Evolutionary conservation across 148 eudicot genomes (phyloP).

Genomic region (Diospyros lotus): DNA sequence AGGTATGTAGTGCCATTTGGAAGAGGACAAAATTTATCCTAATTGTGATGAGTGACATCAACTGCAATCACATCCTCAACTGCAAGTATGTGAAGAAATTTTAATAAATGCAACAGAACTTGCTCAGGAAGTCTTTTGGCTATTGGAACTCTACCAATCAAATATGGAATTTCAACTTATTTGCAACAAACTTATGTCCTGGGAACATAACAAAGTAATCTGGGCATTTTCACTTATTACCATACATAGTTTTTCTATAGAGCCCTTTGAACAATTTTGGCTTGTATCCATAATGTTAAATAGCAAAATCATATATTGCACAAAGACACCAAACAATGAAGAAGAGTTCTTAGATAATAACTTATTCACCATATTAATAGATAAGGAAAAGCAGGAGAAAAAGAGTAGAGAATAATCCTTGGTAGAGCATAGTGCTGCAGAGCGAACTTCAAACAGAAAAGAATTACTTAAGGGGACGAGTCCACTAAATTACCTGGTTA

Average conservation of each 20-base stretch:
- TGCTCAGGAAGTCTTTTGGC: not conserved
- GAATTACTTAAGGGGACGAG: not conserved
- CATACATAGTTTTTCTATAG: not conserved
- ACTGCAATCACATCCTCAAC: too few species aligned
- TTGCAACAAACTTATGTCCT: not conserved
- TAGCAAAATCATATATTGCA: too few species aligned
- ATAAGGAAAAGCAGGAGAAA: not conserved
- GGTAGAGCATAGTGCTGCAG: too few species aligned
- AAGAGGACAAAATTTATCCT: too few species aligned
- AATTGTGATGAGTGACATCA: too few species aligned
- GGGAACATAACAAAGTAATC: not conserved
- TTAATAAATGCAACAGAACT: not conserved
- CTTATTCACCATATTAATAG: too few species aligned
- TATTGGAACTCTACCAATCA: not conserved
- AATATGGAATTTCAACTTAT: not conserved
- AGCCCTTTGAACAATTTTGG: not conserved
- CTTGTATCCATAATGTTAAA: not conserved
- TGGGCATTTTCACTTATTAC: not conserved
- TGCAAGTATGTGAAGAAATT: too few species aligned
- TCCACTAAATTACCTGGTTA: conserved; percentile 54
- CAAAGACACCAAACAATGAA: not conserved
- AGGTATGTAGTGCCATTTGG: too few species aligned
- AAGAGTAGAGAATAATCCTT: not conserved
- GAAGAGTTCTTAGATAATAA: not conserved
- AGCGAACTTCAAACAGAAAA: too few species aligned